Evolutionary conservation across 495 filamentous ascomycete genomes (phyloP).

Genomic region (Podospora appendiculata): DNA sequence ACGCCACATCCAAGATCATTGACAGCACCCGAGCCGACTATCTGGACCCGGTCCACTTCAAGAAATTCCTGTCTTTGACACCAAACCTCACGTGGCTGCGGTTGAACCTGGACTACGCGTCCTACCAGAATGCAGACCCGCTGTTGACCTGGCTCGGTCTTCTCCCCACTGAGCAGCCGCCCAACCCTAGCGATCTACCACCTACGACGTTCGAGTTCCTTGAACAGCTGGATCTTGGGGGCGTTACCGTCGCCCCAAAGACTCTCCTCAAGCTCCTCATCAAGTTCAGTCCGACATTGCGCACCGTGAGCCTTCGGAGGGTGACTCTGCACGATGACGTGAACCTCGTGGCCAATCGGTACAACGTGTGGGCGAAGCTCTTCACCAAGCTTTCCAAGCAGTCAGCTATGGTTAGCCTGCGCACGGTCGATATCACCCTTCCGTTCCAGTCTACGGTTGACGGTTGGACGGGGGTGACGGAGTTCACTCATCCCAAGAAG

Average conservation of each 20-base stretch:
- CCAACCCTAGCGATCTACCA: background rate
- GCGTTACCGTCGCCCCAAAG: constrained; percentile 5
- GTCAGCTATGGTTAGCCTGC: background rate
- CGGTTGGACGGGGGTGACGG: too few relatives aligned
- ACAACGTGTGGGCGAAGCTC: constrained; percentile 16
- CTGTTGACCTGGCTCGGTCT: constrained; percentile 4
- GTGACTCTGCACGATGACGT: constrained; percentile 8
- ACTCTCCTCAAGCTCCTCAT: constrained; percentile 21
- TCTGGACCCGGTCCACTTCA: constrained; percentile 5
- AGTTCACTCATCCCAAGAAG: too few relatives aligned
- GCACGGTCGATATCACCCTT: too few relatives aligned
- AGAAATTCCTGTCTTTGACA: constrained; percentile 18
- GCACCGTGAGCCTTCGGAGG: constrained; percentile 23
- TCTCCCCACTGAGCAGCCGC: background rate
- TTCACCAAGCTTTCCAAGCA: background rate
- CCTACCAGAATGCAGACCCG: background rate
- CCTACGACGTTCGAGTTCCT: constrained; percentile 17
- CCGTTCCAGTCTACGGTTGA: too few relatives aligned
- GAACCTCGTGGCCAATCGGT: background rate
- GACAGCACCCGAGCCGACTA: too few relatives aligned
- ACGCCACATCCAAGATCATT: background rate
- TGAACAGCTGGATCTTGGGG: constrained; percentile 31
- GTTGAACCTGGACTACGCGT: background rate
- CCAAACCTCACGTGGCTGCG: constrained; percentile 24
- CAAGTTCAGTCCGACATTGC: constrained; percentile 28